Evolutionary conservation across 441 rosid species (phyloP).

Genomic region (Jatropha podagrica): DNA sequence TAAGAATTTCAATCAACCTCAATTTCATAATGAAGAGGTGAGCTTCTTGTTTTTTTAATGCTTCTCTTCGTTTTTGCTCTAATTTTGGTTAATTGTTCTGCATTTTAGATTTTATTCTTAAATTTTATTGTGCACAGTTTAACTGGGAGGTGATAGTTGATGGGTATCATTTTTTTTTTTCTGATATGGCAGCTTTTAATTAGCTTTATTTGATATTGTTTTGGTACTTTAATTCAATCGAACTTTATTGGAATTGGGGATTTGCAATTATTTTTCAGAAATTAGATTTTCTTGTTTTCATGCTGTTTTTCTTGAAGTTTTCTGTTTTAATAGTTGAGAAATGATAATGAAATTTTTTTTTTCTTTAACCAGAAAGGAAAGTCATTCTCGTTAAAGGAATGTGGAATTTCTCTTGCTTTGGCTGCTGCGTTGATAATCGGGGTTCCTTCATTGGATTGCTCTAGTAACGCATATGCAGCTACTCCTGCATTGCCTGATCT

Average conservation of each 20-base stretch:
- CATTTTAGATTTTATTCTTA: neutral
- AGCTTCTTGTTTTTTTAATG: neutral
- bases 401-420: constrained; percentile 76
- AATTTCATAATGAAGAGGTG: constrained; percentile 36
- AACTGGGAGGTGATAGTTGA: neutral
- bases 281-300: neutral
- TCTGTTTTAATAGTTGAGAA: neutral
- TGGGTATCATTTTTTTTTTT: constrained; percentile 16
- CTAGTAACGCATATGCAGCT: constrained; percentile 53
- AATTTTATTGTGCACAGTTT: neutral
- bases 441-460: constrained; percentile 49
- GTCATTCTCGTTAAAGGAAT: constrained; percentile 60
- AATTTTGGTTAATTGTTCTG: constrained; percentile 3
- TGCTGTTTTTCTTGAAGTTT: neutral
- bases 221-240: neutral
- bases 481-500: constrained; percentile 66
- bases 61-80: constrained; percentile 3
- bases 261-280: neutral
- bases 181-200: neutral
- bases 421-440: constrained; percentile 63
- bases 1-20: constrained; percentile 27
- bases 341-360: constrained; percentile 8
- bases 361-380: constrained; percentile 43
- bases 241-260: neutral
- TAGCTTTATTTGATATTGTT: neutral